Evolutionary conservation across 225 moss, liverwort and hornwort genomes (phyloP).

Genomic region (Sphagnum contortum): DNA sequence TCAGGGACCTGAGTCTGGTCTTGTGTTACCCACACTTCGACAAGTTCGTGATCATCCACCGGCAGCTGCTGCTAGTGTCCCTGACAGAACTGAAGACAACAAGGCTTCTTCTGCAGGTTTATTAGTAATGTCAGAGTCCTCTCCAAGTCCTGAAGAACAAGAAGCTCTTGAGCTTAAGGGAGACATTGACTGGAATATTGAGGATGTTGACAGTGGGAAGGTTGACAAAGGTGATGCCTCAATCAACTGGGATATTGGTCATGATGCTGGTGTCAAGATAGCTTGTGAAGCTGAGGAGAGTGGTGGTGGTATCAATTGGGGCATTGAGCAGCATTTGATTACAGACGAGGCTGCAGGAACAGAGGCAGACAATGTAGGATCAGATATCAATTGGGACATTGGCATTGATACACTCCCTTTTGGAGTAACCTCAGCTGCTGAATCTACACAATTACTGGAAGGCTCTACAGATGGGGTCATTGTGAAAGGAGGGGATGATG

Average conservation of each 20-base stretch:
- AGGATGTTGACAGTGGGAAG: slow-evolving; percentile 4
- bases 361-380: slow-evolving; percentile 25
- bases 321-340: slow-evolving; percentile 25
- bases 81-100: background rate
- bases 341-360: slow-evolving; percentile 14
- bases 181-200: slow-evolving; percentile 9
- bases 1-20: slow-evolving; percentile 20
- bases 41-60: slow-evolving; percentile 73
- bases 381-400: slow-evolving; percentile 70
- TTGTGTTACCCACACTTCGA: slow-evolving; percentile 51
- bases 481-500: background rate
- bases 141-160: no score
- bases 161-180: background rate
- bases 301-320: slow-evolving; percentile 71
- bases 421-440: slow-evolving; percentile 16
- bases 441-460: slow-evolving; percentile 21
- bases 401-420: slow-evolving; percentile 4
- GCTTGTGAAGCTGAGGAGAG: slow-evolving; percentile 9
- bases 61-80: slow-evolving; percentile 23
- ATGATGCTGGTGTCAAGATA: slow-evolving; percentile 6
- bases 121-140: no score
- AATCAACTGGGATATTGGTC: slow-evolving; percentile 20
- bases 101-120: background rate
- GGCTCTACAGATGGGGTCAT: slow-evolving; percentile 19
- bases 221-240: slow-evolving; percentile 25